These are phyloP conservation scores for Diaporthe humulicola DNA, from an alignment of 2,329 filamentous ascomycete species.

Conservation along the genomic window DNA sequence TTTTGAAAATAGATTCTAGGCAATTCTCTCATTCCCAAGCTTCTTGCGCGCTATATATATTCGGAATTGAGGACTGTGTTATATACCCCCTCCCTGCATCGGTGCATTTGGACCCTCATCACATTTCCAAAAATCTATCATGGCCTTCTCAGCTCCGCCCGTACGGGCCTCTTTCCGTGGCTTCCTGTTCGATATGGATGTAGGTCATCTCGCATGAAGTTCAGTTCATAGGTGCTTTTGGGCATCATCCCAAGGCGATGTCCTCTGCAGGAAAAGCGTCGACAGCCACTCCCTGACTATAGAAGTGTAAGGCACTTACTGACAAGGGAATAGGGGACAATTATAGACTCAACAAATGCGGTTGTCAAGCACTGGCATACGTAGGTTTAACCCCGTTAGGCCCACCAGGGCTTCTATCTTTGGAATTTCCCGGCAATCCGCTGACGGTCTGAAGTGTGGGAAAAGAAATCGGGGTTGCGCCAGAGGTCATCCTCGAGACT, in stretches of 20 bases:
- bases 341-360: slow-evolving; percentile 84
- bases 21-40: background rate
- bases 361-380: slow-evolving; percentile 83
- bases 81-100: background rate
- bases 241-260: background rate
- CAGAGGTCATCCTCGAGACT: slow-evolving; percentile 87
- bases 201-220: background rate
- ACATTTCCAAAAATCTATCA: background rate
- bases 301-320: background rate
- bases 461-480: slow-evolving; percentile 85
- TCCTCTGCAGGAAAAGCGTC: background rate
- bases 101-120: background rate
- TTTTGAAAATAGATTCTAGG: background rate
- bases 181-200: slow-evolving; percentile 80
- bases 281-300: too few species aligned
- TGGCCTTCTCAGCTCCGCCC: slow-evolving; percentile 57
- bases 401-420: background rate
- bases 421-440: background rate
- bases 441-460: slow-evolving; percentile 70
- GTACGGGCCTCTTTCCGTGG: slow-evolving; percentile 65
- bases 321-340: slow-evolving; percentile 67
- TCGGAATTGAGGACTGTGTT: background rate
- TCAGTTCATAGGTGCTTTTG: background rate
- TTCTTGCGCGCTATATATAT: background rate
- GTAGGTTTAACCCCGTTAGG: slow-evolving; percentile 56